Evolutionary conservation across 1,284 basidiomycete genomes (phyloP).

Genomic region (Pseudozyma tsukubaensis): DNA sequence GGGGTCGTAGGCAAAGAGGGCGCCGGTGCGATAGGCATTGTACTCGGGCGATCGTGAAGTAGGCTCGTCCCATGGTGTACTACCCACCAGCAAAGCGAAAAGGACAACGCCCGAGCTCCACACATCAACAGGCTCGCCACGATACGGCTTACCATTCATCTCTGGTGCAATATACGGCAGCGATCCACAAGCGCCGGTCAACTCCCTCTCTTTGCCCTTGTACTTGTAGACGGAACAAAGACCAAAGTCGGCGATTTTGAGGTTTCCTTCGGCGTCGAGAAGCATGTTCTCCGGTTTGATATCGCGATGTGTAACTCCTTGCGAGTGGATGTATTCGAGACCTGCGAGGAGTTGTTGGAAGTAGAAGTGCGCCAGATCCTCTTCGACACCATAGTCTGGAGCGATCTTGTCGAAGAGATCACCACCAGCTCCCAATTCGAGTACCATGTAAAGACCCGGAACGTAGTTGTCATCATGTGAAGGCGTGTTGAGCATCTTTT

Average conservation of each 20-base stretch:
- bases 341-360: slow-evolving; percentile 89
- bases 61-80: slow-evolving; percentile 98
- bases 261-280: slow-evolving; percentile 72
- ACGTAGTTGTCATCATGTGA: slow-evolving; percentile 59
- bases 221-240: slow-evolving; percentile 90
- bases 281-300: slow-evolving; percentile 71
- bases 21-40: slow-evolving; percentile 78
- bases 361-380: slow-evolving; percentile 90
- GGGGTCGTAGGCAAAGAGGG: slow-evolving; percentile 78
- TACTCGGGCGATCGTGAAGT: slow-evolving; percentile 83
- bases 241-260: slow-evolving; percentile 97
- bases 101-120: slow-evolving; percentile 98
- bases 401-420: slow-evolving; percentile 96
- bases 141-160: slow-evolving; percentile 74
- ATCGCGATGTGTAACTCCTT: slow-evolving; percentile 73
- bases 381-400: slow-evolving; percentile 86
- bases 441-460: slow-evolving; percentile 83
- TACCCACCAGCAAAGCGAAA: slow-evolving; percentile 89
- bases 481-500: slow-evolving; percentile 42
- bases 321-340: slow-evolving; percentile 77
- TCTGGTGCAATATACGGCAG: slow-evolving; percentile 95
- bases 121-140: slow-evolving; percentile 89
- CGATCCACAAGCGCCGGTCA: slow-evolving; percentile 79
- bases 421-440: slow-evolving; percentile 92
- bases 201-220: slow-evolving; percentile 78